A percentile compares a stretch with the other conserved stretches of the same genome.
These are phyloP conservation scores for Eleusine indica DNA, from an alignment of 176 grass and related monocot species.

Conservation along the genomic window DNA sequence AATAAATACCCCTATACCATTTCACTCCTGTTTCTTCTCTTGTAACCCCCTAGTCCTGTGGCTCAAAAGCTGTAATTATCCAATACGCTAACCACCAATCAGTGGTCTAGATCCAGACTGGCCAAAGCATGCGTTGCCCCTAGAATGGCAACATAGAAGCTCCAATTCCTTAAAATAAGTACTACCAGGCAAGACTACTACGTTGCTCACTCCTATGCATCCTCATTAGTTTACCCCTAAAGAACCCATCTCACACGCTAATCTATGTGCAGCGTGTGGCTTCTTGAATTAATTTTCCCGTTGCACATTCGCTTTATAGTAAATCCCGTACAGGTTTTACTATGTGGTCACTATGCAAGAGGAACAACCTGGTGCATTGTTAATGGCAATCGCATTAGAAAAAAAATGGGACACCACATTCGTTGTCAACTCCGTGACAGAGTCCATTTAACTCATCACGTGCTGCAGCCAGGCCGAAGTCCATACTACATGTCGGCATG, in stretches of 20 bases:
- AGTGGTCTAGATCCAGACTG: constrained; percentile 18
- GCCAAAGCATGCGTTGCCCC: constrained; percentile 14
- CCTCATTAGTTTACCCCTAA: constrained; percentile 16
- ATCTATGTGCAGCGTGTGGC: background rate
- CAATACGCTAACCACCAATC: background rate
- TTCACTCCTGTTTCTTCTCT: background rate
- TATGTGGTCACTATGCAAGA: constrained; percentile 1
- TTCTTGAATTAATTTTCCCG: constrained; percentile 5
- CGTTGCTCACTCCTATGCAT: constrained; percentile 11
- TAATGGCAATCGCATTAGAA: constrained; percentile 18
- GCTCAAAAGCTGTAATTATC: background rate
- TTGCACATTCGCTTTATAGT: background rate
- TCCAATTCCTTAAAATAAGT: constrained; percentile 25
- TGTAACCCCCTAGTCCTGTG: background rate
- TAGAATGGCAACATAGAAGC: constrained; percentile 22
- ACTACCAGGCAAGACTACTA: background rate
- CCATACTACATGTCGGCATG: constrained; percentile 49
- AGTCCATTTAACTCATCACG: constrained; percentile 42
- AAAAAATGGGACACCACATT: background rate
- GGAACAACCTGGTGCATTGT: constrained; percentile 25
- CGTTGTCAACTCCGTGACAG: constrained; percentile 47
- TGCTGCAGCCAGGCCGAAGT: constrained; percentile 34
- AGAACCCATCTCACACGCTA: background rate
- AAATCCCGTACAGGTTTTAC: constrained; percentile 18
- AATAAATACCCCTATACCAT: background rate